Evolutionary conservation across 352 stramenopile species (phyloP), one percentile per base, ranked within the genome.

Genomic region (Pythium insidiosum): DNA sequence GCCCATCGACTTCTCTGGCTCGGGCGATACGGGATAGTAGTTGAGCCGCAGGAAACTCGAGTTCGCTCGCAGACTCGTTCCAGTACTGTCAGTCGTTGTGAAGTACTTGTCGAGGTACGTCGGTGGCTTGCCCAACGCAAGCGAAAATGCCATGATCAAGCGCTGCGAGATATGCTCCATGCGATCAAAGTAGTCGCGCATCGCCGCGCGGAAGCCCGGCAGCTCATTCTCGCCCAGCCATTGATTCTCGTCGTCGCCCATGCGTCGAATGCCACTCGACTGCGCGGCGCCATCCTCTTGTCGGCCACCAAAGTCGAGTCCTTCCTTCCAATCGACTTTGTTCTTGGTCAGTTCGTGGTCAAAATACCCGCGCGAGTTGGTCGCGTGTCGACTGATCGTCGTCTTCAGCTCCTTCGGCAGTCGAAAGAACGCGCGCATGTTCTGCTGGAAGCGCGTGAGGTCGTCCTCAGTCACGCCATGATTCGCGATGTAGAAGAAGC

Each of bases 321-420:
- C 66, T 53, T 97, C 77, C 39, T 97, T 98, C 84, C 84, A 96
- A 63, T 98, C 92, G 20, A 61, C 68, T 43, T 80, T 89, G 58
- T 95, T 85, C 68, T 97, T 97, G 30, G 92, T 98, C 24, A 97
- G 64, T 54, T 98, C 93, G 53, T 95, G 77, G 51, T 97, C 85
- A 63, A 96, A 97, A 58, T 86, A 98, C 13, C 93, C 92, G 43
- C 86, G 70, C 28, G 86, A 68, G 72, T 97, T 97, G 19, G 54
- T 66, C 31, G 53, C 71, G 41, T n/a, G 75, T 52, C 86, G 94
- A 5, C 54, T 83, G 38, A 95, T 43, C 1, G 38, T 47, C 29
- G 46, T 36, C 56, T 92, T 89, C 15, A 61, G 45, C 2, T 77
- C 51, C 31, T 67, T 66, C 1, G 80, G 74, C 6, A 96, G 61